phyloP scores from a whole-genome alignment of 2,329 filamentous ascomycete species.

The Colletotrichum tanaceti region DNA sequence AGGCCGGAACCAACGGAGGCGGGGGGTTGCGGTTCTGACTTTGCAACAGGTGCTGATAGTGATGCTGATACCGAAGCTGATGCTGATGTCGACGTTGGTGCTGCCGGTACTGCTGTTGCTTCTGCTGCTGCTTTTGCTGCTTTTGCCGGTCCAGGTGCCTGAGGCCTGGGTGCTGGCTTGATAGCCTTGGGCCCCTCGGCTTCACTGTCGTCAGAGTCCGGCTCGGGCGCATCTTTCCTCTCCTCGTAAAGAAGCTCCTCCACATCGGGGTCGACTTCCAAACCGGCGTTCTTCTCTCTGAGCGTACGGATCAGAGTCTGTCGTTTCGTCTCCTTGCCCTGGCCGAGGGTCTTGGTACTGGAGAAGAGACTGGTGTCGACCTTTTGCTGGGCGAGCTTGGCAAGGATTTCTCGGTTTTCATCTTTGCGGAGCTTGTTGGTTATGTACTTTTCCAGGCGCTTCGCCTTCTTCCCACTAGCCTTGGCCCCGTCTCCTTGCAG shows the following conservation, averaged over 20 bases:
- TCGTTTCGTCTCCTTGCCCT: constrained; percentile 76
- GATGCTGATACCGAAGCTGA: constrained; percentile 14
- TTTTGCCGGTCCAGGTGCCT: neutral
- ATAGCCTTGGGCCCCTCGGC: constrained; percentile 42
- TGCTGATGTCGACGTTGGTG: constrained; percentile 24
- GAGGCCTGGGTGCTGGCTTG: neutral
- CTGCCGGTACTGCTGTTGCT: constrained; percentile 20
- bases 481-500: constrained; percentile 63
- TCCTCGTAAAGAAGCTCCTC: constrained; percentile 65
- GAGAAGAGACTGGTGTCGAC: constrained; percentile 85
- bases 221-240: constrained; percentile 46
- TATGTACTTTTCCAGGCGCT: constrained; percentile 75
- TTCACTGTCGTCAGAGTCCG: constrained; percentile 48
- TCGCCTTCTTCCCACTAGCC: constrained; percentile 73
- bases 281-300: constrained; percentile 73
- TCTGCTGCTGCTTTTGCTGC: constrained; percentile 19
- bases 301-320: constrained; percentile 74
- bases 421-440: constrained; percentile 96
- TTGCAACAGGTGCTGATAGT: neutral
- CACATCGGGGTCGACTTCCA: constrained; percentile 64
- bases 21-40: constrained; percentile 18
- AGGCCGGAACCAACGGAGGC: constrained; percentile 76
- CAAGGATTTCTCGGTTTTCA: constrained; percentile 85
- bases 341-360: constrained; percentile 82
- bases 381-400: constrained; percentile 81